Percentiles rank a stretch among this genome's conserved stretches.
These are phyloP conservation scores for Maudiozyma serrabonitensis DNA, from an alignment of 805 yeast genomes.

Conservation along the genomic window DNA sequence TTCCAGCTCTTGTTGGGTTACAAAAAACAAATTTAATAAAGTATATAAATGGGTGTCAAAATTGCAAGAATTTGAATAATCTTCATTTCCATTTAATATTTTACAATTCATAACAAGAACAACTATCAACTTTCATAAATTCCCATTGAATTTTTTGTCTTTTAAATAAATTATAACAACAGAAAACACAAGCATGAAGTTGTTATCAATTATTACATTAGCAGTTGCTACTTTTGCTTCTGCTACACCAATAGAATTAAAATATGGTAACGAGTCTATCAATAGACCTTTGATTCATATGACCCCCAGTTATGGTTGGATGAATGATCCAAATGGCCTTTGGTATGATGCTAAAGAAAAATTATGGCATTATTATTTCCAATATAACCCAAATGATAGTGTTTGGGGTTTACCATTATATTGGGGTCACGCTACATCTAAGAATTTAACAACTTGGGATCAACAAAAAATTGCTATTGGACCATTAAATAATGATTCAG, in stretches of 20 bases:
- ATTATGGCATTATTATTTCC: conserved; percentile 1
- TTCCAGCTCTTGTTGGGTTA: too few species aligned
- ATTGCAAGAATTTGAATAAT: too few species aligned
- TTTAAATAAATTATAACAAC: too few species aligned
- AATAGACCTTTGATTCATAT: conserved; percentile 1
- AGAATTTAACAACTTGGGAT: not conserved
- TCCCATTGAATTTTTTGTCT: too few species aligned
- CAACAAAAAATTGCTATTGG: not conserved
- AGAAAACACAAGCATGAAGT: not conserved
- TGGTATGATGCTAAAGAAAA: conserved; percentile 2
- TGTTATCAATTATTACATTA: not conserved
- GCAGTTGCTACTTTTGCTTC: not conserved
- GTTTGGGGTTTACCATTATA: conserved; percentile 3
- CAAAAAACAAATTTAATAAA: too few species aligned
- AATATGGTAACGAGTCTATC: not conserved
- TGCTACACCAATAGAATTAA: not conserved
- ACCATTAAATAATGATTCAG: not conserved
- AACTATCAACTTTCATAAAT: too few species aligned
- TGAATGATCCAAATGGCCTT: conserved; percentile 2
- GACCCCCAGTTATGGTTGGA: conserved; percentile 1
- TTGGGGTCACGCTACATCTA: conserved; percentile 1
- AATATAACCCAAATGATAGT: conserved; percentile 1
- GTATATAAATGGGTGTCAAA: too few species aligned
- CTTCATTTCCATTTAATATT: too few species aligned
- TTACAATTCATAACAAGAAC: too few species aligned